Conservation (phyloP, 257 asterid species). For the Nicotiana obtusifolia region DNA sequence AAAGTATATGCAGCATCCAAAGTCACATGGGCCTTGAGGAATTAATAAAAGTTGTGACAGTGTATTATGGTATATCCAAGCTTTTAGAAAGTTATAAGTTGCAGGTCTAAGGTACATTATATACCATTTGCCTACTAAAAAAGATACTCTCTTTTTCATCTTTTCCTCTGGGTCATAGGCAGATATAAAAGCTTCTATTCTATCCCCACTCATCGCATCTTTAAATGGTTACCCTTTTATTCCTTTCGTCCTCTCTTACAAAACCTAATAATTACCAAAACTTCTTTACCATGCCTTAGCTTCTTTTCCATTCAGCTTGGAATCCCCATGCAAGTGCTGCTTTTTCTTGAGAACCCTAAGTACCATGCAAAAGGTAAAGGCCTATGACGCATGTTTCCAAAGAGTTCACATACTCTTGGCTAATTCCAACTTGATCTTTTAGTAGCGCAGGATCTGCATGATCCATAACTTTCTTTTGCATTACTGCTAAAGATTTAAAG, state of each 20-base stretch:
- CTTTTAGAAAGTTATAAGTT: conserved; percentile 52
- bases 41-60: conserved; percentile 30
- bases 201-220: conserved; percentile 41
- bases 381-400: not conserved
- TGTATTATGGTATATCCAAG: conserved; percentile 48
- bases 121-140: conserved; percentile 50
- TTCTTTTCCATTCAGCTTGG: conserved; percentile 41
- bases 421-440: conserved; percentile 2
- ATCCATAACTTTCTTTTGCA: not conserved
- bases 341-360: conserved; percentile 35
- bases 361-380: conserved; percentile 19
- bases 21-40: conserved; percentile 27
- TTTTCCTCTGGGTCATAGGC: conserved; percentile 35
- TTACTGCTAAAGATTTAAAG: not conserved
- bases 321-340: conserved; percentile 45
- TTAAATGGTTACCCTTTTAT: conserved; percentile 45
- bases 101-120: conserved; percentile 51
- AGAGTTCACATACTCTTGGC: not conserved
- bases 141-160: conserved; percentile 36
- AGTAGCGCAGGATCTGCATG: not conserved
- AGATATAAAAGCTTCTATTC: conserved; percentile 65
- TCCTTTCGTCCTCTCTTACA: conserved; percentile 48
- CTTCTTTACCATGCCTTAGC: conserved; percentile 48
- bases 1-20: conserved; percentile 37
- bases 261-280: conserved; percentile 40